Evolutionary conservation across 2,329 filamentous ascomycete genomes (phyloP), one percentile per base, ranked within the genome.

Genomic region (Ascosphaera aggregata): DNA sequence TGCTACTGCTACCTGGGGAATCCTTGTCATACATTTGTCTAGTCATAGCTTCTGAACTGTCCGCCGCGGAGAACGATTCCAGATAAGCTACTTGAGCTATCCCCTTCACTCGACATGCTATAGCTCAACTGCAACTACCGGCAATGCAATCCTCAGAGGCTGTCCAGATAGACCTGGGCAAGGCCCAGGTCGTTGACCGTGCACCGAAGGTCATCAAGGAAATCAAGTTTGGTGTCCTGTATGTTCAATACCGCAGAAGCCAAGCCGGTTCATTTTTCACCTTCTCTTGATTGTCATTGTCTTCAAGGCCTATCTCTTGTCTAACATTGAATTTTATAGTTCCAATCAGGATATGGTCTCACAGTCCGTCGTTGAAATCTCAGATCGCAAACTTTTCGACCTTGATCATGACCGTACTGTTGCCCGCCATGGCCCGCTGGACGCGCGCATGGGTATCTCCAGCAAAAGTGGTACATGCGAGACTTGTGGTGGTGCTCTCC

Each of bases 331-430:
- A 22, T 41, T 9, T 22, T 39, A 15, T 45, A 84, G 79, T 52
- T 92, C 85, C 18, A 84, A 80, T 50, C 80, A 92, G 54, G 82
- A 95, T 52, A 92, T 95, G 47, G 80, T 92, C 48, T 91, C 86
- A 53, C 89, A 98, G 59, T 84, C 80, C 45, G 84, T 94, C 41
- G 70, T 95, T 47, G 84, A 94, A 59, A 78, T 98, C 42, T 91
- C 81, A n/a, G 80, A 94, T 55, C 74, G 84, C 50, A 76, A 85
- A 56, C 74, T 95, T 44, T 98, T 93, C 64, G 84, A 98, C 55
- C 71, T 93, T 48, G 75, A 80, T 48, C 76, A 76, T 51, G 76
- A 76, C 51, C 74, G 84, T 52, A 70, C 69, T 39, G 73, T 84
- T 15, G 81, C 79, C 42, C 65, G 69, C 42, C 72, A 95, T 64